These are phyloP conservation scores for Lanmaoa rubissima DNA, from an alignment of 768 basidiomycete genomes.

Conservation along the genomic window DNA sequence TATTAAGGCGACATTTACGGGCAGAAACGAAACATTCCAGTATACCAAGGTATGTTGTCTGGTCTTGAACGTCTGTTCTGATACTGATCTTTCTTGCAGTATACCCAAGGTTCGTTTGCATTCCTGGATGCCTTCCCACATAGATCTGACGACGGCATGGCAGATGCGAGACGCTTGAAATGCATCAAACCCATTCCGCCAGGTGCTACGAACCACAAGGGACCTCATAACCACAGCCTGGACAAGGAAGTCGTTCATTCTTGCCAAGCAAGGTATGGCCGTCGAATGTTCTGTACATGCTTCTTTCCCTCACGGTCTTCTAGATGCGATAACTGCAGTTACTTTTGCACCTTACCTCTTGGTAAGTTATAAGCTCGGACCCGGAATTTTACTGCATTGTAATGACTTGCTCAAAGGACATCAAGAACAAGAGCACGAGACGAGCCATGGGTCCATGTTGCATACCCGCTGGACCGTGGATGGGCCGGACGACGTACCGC, in stretches of 20 bases:
- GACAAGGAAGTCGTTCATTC: conserved; percentile 50
- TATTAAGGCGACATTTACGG: conserved; percentile 60
- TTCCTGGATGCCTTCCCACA: background rate
- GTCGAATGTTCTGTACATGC: background rate
- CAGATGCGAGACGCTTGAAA: conserved; percentile 49
- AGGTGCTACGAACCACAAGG: conserved; percentile 42
- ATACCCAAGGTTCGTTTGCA: conserved; percentile 45
- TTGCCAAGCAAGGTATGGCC: conserved; percentile 46
- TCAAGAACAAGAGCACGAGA: conserved; percentile 59
- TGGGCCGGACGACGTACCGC: conserved; percentile 45
- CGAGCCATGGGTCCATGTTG: conserved; percentile 63
- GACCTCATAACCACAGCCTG: conserved; percentile 47
- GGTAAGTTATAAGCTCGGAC: conserved; percentile 33
- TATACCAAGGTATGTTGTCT: conserved; percentile 53
- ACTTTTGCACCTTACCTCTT: conserved; percentile 55
- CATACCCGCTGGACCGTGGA: conserved; percentile 56
- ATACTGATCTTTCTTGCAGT: conserved; percentile 31
- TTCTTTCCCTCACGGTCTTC: background rate
- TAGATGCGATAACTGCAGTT: conserved; percentile 56
- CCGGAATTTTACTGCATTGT: background rate
- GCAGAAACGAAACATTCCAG: conserved; percentile 57
- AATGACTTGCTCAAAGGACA: conserved; percentile 41
- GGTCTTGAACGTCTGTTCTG: background rate
- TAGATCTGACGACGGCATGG: background rate
- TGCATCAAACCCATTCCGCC: conserved; percentile 49